Evolutionary conservation across 1,284 basidiomycete species (phyloP).

Genomic region (Laetiporus sulphureus): DNA sequence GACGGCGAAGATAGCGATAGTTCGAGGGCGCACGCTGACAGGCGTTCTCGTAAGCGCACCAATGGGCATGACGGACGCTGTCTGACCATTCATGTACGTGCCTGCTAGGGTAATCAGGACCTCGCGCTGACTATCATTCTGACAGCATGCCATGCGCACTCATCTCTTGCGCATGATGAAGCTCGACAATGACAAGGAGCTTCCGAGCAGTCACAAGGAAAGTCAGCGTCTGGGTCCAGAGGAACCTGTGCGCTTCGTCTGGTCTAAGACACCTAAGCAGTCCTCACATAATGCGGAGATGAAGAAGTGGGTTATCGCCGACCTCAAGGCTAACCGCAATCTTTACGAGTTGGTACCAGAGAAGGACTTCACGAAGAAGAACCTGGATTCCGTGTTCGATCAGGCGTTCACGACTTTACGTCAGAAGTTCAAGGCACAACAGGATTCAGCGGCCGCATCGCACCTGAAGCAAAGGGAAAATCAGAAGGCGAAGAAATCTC

Average conservation of each 20-base stretch:
- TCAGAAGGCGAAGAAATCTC: conserved; percentile 49
- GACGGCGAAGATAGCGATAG: too few species aligned
- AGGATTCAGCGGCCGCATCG: conserved; percentile 36
- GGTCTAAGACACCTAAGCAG: conserved; percentile 68
- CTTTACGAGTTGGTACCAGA: conserved; percentile 56
- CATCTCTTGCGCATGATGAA: conserved; percentile 56
- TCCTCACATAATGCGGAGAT: conserved; percentile 64
- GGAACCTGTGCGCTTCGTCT: conserved; percentile 64
- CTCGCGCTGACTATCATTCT: not conserved
- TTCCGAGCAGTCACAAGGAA: conserved; percentile 57
- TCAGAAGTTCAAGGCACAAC: conserved; percentile 57
- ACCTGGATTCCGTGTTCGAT: conserved; percentile 58
- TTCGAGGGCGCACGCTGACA: too few species aligned
- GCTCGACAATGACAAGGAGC: conserved; percentile 43
- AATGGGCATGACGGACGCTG: conserved; percentile 58
- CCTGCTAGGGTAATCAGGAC: conserved; percentile 6
- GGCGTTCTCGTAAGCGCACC: conserved; percentile 35
- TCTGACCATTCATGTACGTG: conserved; percentile 55
- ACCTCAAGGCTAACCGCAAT: conserved; percentile 46
- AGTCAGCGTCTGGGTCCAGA: conserved; percentile 34
- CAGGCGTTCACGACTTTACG: conserved; percentile 63
- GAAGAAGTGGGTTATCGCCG: conserved; percentile 54
- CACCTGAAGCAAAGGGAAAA: conserved; percentile 47
- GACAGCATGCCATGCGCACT: conserved; percentile 59
- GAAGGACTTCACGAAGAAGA: conserved; percentile 58